Percentiles rank a stretch among this genome's conserved stretches.
Conservation (phyloP, 495 filamentous ascomycete genomes). For the Aspergillus diversus region DNA sequence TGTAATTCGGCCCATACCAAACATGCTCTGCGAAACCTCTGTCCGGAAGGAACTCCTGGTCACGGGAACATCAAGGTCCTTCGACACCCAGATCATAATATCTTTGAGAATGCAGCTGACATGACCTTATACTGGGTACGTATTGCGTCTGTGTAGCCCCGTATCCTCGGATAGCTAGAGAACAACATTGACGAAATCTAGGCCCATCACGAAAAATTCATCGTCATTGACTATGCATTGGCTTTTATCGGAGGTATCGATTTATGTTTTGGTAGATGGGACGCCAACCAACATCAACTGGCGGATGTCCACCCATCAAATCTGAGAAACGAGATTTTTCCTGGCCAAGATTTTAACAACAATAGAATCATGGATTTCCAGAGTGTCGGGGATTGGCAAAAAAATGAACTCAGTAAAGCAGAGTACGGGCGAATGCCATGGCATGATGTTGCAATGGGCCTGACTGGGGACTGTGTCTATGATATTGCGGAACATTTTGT, state of each 20-base stretch:
- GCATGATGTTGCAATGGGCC: slow-evolving; percentile 92
- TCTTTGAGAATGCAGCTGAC: slow-evolving; percentile 90
- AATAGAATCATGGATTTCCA: slow-evolving; percentile 97
- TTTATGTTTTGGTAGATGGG: slow-evolving; percentile 96
- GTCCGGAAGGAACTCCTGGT: slow-evolving; percentile 76
- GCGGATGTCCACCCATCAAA: slow-evolving; percentile 86
- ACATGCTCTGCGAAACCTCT: slow-evolving; percentile 78
- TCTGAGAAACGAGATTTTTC: slow-evolving; percentile 84
- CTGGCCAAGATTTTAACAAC: slow-evolving; percentile 94
- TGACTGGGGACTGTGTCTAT: slow-evolving; percentile 87
- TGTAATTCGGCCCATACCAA: slow-evolving; percentile 96
- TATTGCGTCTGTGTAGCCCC: neutral
- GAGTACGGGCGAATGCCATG: slow-evolving; percentile 96
- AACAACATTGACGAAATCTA: slow-evolving; percentile 21
- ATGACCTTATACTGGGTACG: slow-evolving; percentile 94
- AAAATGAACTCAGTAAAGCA: slow-evolving; percentile 88
- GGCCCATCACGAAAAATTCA: slow-evolving; percentile 96
- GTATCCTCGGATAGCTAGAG: neutral
- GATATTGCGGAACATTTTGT: slow-evolving; percentile 98
- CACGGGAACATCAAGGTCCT: slow-evolving; percentile 86
- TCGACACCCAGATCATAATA: slow-evolving; percentile 94
- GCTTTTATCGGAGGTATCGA: slow-evolving; percentile 94
- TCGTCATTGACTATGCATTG: slow-evolving; percentile 87
- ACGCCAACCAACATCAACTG: slow-evolving; percentile 79
- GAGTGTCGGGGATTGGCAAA: slow-evolving; percentile 86